Evolutionary conservation across 2,329 filamentous ascomycete genomes (phyloP), one percentile per base, ranked within the genome.

Genomic region (Fusarium burgessii): DNA sequence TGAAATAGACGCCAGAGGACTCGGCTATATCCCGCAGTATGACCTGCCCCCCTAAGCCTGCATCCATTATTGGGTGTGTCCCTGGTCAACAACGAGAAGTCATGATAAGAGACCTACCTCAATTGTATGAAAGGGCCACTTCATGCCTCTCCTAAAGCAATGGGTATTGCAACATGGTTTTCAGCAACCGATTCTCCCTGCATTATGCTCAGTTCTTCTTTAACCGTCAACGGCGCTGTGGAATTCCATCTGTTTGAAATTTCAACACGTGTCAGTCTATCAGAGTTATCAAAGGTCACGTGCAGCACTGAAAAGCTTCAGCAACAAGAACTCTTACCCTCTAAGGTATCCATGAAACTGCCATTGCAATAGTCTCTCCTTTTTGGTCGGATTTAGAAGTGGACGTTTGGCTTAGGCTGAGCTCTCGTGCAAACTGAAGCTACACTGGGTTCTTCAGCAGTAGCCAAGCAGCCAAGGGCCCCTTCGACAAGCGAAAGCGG

Each of bases 21-120:
- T 47, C 66, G 62, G 66, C 64, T 63, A 62, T 71, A 62, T 63
- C 63, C 64, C 36, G 52, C 5, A 23, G 23, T 32, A 52, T 66
- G 58, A 63, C n/a, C n/a, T n/a, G n/a, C n/a, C 23, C 23, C 23
- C 23, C 23, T 5, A 23, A 5, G 23, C 60, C 23, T 74, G 66
- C 66, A 72, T 66, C 45, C 46, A 58, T 38, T 47, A 36, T 60
- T 17, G 32, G 45, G 15, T 57, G 49, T 54, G 61, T 68, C 29
- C 45, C 40, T 65, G 33, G 42, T 15, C 33, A 41, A 35, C 42
- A 41, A 57, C 52, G n/a, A 38, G 51, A 32, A 41, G 46, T 59
- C 27, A 33, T 51, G 23, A 66, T 20, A 58, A 49, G 29, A 51
- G n/a, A 35, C 55, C 52, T 59, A 40, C 50, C 40, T 57, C 18